Evolutionary conservation across 352 stramenopile species (phyloP), one percentile per base, ranked within the genome.

Genomic region (Globisporangium cederbergense): DNA sequence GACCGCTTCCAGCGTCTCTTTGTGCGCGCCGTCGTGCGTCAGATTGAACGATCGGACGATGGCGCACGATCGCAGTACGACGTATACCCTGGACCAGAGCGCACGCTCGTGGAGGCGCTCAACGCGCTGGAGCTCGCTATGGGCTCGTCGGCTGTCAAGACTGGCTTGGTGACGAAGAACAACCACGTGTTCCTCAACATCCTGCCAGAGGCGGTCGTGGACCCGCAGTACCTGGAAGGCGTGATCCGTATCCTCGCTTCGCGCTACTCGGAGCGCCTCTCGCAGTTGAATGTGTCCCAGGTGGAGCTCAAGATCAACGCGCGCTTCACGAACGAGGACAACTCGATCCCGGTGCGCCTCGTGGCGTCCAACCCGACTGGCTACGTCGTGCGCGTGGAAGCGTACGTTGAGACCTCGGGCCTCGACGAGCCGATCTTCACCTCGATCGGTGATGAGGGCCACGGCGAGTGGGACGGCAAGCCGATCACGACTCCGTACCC

Each of bases 171-270:
- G 57, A 93, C 89, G 58, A 92, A 93, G 66, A 98, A 99, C 79
- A 99, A 99, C 78, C 97, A 99, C 83, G 88, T 99, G 28, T 99
- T 99, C 74, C 84, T 99, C 46, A 99, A 99, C 79, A 91, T 99
- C 42, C 82, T 99, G 42, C 92, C 95, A 10, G 89, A 97, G 58
- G 89, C 97, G 2, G 91, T 94, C 9, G 86, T 99, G 43, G 89
- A 99, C 70, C 96, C 97, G 56, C 90, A 98, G 54, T 96, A 98
- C 71, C 88, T 99, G 8, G 97, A 99, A 75, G 86, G 93, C 58
- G 90, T 99, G 65, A 98, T 99, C 61, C 80, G 85, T 58, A 95
- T 96, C 66, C 71, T 98, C 4, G 81, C 86, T 10, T 90, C 82
- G 58, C 84, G 88, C 10, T 96, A 96, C 69, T 88, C 88, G 22